Evolutionary conservation across 306 rosid species (phyloP).

Genomic region (Casuarina glauca): DNA sequence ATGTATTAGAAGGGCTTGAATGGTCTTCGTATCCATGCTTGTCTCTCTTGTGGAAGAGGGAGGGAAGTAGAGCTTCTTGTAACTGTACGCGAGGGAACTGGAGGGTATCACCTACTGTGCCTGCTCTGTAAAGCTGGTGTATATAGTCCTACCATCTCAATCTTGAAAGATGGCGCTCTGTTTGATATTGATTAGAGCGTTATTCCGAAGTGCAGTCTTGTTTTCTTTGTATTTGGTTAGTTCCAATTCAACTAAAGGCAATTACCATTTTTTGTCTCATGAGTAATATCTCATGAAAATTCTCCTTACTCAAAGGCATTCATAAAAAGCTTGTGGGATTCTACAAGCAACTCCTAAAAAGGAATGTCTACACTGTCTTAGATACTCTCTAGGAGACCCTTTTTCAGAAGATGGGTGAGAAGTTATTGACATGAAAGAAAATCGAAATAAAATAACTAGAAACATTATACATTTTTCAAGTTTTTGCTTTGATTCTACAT

Average conservation of each 20-base stretch:
- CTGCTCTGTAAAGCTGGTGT: conserved; percentile 57
- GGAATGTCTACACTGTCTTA: too few relatives aligned
- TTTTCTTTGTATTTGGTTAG: background rate
- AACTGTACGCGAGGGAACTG: conserved; percentile 35
- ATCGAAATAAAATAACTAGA: too few relatives aligned
- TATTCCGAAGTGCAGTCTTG: background rate
- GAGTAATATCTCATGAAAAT: too few relatives aligned
- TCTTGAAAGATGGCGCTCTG: conserved; percentile 30
- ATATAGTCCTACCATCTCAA: conserved; percentile 40
- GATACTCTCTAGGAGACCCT: too few relatives aligned
- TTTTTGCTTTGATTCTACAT: too few relatives aligned
- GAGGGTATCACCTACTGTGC: conserved; percentile 41
- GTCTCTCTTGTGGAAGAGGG: conserved; percentile 12
- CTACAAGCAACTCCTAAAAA: too few relatives aligned
- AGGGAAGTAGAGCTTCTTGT: conserved; percentile 46
- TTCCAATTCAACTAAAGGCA: background rate
- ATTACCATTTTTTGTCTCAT: too few relatives aligned
- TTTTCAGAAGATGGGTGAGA: too few relatives aligned
- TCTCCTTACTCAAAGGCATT: too few relatives aligned
- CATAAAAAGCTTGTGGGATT: too few relatives aligned
- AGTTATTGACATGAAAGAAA: too few relatives aligned
- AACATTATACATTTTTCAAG: too few relatives aligned
- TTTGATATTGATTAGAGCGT: conserved; percentile 12
- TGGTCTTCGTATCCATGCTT: conserved; percentile 28
- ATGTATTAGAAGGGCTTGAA: conserved; percentile 47